Conservation (phyloP, 2,329 filamentous ascomycete genomes). For the Xylaria digitata region DNA sequence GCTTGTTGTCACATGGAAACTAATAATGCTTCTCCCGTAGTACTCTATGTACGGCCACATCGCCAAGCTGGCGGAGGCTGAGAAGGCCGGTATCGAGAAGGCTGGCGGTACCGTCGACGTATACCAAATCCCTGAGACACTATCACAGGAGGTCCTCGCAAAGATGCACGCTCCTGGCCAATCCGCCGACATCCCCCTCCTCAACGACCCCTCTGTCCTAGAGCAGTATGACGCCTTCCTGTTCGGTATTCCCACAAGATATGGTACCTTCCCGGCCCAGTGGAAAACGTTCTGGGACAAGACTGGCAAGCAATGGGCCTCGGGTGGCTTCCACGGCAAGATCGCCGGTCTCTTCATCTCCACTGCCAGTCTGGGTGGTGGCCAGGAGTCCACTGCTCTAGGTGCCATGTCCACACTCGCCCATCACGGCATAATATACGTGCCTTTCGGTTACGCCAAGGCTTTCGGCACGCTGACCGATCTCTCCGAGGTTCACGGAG, state of each 20-base stretch:
- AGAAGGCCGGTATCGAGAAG: slow-evolving; percentile 89
- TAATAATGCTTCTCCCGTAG: slow-evolving; percentile 57
- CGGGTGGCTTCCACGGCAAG: slow-evolving; percentile 85
- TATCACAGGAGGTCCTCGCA: slow-evolving; percentile 80
- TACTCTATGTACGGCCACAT: slow-evolving; percentile 97
- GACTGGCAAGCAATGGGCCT: slow-evolving; percentile 85
- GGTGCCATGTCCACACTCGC: slow-evolving; percentile 84
- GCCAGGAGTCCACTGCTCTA: slow-evolving; percentile 90
- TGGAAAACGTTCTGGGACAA: slow-evolving; percentile 95
- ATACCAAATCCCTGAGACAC: slow-evolving; percentile 91
- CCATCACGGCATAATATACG: slow-evolving; percentile 96
- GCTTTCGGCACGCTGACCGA: slow-evolving; percentile 77
- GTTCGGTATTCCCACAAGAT: slow-evolving; percentile 93
- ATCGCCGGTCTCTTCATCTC: slow-evolving; percentile 91
- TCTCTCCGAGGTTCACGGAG: slow-evolving; percentile 84
- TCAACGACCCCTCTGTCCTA: slow-evolving; percentile 68
- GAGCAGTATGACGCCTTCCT: slow-evolving; percentile 88
- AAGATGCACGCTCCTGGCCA: slow-evolving; percentile 95
- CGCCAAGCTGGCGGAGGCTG: slow-evolving; percentile 83
- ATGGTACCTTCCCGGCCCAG: slow-evolving; percentile 96
- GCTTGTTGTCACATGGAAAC: slow-evolving; percentile 20
- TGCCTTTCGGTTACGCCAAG: slow-evolving; percentile 93
- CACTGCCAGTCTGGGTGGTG: slow-evolving; percentile 85
- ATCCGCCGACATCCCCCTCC: slow-evolving; percentile 71
- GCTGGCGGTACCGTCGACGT: slow-evolving; percentile 85